These are phyloP conservation scores for Hydnum rufescens DNA, from an alignment of 768 basidiomycete species.

Conservation along the genomic window DNA sequence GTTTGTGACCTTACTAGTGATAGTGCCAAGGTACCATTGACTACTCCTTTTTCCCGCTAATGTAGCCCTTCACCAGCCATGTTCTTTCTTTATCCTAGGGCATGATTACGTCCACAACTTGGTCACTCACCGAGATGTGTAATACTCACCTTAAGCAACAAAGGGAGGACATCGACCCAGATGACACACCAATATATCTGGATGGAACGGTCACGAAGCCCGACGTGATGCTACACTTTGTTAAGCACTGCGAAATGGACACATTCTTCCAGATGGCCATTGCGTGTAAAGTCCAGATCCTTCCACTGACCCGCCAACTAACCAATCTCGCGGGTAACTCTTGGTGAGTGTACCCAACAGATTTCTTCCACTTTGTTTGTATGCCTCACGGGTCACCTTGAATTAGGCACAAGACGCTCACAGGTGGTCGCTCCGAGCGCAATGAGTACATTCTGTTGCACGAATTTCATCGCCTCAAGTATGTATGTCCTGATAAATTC, in stretches of 20 bases:
- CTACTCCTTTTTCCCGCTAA: neutral
- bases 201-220: constrained; percentile 65
- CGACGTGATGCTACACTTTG: constrained; percentile 64
- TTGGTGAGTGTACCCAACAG: constrained; percentile 36
- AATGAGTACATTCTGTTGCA: constrained; percentile 98
- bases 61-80: neutral
- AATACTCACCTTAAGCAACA: constrained; percentile 67
- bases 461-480: constrained; percentile 91
- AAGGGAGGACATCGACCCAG: constrained; percentile 87
- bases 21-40: constrained; percentile 55
- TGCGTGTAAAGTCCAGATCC: constrained; percentile 76
- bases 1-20: constrained; percentile 89
- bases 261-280: constrained; percentile 97
- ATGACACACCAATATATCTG: constrained; percentile 81
- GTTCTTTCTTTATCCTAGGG: constrained; percentile 29
- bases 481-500: constrained; percentile 87
- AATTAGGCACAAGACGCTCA: constrained; percentile 84
- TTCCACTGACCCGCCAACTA: constrained; percentile 80
- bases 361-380: neutral
- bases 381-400: neutral
- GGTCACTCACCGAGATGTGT: constrained; percentile 97
- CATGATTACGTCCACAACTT: constrained; percentile 94
- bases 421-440: constrained; percentile 93
- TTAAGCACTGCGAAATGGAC: constrained; percentile 86
- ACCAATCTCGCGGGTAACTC: constrained; percentile 94